Evolutionary conservation across 176 grass and related monocot species (phyloP), one percentile per base, ranked within the genome.

Genomic region (Rhynchospora pubera): DNA sequence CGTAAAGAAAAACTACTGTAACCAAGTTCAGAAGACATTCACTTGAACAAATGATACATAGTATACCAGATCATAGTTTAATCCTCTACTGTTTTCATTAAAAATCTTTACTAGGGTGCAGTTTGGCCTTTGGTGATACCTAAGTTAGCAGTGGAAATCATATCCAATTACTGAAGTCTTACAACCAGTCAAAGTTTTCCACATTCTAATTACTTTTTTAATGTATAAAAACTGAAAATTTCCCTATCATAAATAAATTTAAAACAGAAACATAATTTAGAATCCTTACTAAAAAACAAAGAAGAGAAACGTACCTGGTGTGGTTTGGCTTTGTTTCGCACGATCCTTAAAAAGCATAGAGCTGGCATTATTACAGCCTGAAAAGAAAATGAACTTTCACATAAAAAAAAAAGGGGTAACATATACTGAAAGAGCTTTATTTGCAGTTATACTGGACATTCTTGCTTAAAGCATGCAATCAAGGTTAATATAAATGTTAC

Each of bases 361-460:
- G 96, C 85, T 1, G 96, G 96, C 82, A 98, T 91, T 94, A 98
- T 83, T 56, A 98, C 19, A 5, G 92, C 90, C 92, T 97, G 92
- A 64, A 48, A 55, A 16, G 12, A 22, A 76, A 76, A 76, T 48
- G 52, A 88, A 80, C 5, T 34, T 44, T 26, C 22, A 78, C 42
- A 61, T 45, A 46, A 69, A 32, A 65, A 75, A 75, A 75, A 26
- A n/a, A n/a, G n/a, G n/a, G 4, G 34, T 16, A 76, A 30, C 0
- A 52, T 28, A 53, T 30, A 30, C 15, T 22, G 43, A 71, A 65
- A 65, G 14, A 16, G 5, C 5, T 30, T 65, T 67, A 18, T 67
- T 18, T 67, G 6, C 1, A 8, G 3, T 67, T 67, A 39, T 42
- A 67, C 3, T 18, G 13, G 12, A 67, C 64, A 67, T 67, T 14